Base-by-base conservation (phyloP, 2,329 filamentous ascomycete species). In the Dactylella cylindrospora region DNA sequence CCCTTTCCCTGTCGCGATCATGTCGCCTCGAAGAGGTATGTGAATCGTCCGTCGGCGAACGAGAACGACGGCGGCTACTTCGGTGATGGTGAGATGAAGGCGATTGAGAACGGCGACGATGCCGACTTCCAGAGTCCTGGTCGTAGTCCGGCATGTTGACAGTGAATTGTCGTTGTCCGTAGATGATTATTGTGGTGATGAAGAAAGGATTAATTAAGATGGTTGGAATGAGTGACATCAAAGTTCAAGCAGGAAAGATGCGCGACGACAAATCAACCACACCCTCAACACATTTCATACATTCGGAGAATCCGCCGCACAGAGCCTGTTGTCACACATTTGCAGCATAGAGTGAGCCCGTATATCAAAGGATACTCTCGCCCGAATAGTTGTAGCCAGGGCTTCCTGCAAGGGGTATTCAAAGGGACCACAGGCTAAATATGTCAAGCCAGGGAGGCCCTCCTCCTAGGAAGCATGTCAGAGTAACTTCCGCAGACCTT, bases 201-300 rank as follows among this genome's bases (percentile, higher is more conserved):
- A n/a, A n/a, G n/a, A n/a, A n/a, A n/a, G n/a, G n/a, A n/a, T n/a
- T n/a, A n/a, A n/a, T n/a, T n/a, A n/a, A n/a, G n/a, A n/a, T n/a
- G n/a, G n/a, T n/a, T n/a, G n/a, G n/a, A n/a, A n/a, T n/a, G n/a
- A n/a, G n/a, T n/a, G n/a, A n/a, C n/a, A n/a, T n/a, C n/a, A n/a
- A n/a, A n/a, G n/a, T n/a, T n/a, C 10, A 32, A 9, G 13, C 28
- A 12, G 49, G 28, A 13, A 4, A 19, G 17, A 25, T 39, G 44
- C 57, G 51, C 54, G 54, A 46, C 22, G n/a, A 15, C 20, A 35
- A 61, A 61, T 54, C 26, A 44, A 62, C 57, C 55, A 53, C 55
- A 61, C 17, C 35, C 12, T 41, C 57, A 62, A 62, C 49, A 62
- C 57, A 17, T 54, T 29, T n/a, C n/a, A n/a, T n/a, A n/a, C n/a